Evolutionary conservation across 202 grass and related monocot species (phyloP), one percentile per base, ranked within the genome.

Genomic region (Eragrostis tef): DNA sequence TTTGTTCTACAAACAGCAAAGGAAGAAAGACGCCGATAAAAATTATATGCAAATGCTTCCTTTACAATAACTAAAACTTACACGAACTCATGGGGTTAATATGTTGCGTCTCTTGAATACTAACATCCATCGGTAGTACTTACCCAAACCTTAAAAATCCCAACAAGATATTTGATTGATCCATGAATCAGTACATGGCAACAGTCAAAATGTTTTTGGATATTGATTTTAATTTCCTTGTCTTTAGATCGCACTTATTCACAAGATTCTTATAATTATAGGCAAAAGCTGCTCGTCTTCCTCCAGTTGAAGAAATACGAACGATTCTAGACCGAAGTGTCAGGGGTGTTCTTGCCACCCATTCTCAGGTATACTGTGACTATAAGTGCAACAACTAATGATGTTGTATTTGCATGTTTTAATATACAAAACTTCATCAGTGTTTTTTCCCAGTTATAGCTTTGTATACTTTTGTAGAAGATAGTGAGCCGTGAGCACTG

Each of bases 321-420:
- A 98, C 92, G 13, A 81, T 94, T 71, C 73, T 98, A 58, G 81
- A 91, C 65, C 79, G 1, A 54, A 93, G 88, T 67, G 86, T 81
- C 34, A 85, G 94, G 63, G 92, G 90, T 51, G 77, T 98, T 73
- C 94, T 98, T 27, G 86, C 92, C 17, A 94, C 92, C 62, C 88
- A 92, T 85, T 94, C 94, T 65, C 86, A 91, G 88, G 94, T 97
- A 78, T 74, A n/a, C n/a, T n/a, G n/a, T n/a, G n/a, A n/a, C n/a
- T n/a, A 31, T 31, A 31, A 39, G 34, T 39, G 34, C 6, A 39
- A 54, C 42, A 41, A 48, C 7, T 56, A 34, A 26, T 39, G 41
- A 20, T 72, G 14, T 77, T 67, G 39, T 65, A 70, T 75, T 87
- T 64, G 39, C 52, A 51, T 53, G 16, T 41, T n/a, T 75, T 54